Conservation (phyloP, 73 alveolate genomes). For the Paraurostyla sp. region DNA sequence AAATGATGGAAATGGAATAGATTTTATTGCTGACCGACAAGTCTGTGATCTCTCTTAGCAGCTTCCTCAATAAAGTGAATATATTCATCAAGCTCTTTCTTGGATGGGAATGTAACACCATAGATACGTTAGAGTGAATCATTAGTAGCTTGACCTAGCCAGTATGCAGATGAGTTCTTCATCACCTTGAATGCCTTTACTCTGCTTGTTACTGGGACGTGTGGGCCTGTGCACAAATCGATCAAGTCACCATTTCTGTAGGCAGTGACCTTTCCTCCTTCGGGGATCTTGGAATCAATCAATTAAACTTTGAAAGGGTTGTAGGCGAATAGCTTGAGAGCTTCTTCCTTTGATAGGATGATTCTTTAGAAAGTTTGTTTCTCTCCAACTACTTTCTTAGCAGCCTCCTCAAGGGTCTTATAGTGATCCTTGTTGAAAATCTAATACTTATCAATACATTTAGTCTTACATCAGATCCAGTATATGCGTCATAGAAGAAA, state of each 20-base stretch:
- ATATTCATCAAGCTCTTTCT: slow-evolving; percentile 98
- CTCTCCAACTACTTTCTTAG: slow-evolving; percentile 84
- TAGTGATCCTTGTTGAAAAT: slow-evolving; percentile 92
- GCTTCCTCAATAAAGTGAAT: slow-evolving; percentile 96
- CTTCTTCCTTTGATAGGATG: slow-evolving; percentile 97
- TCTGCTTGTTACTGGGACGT: slow-evolving; percentile 95
- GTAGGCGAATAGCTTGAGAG: slow-evolving; percentile 95
- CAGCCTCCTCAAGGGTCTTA: slow-evolving; percentile 91
- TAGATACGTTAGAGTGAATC: slow-evolving; percentile 99
- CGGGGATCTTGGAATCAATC: slow-evolving; percentile 97
- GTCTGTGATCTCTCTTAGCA: slow-evolving; percentile 99
- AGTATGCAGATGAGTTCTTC: slow-evolving; percentile 99
- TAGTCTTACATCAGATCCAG: slow-evolving; percentile 84
- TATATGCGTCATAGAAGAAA: slow-evolving; percentile 98
- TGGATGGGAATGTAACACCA: slow-evolving; percentile 98
- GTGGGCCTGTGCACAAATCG: slow-evolving; percentile 99
- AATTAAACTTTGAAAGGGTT: slow-evolving; percentile 99
- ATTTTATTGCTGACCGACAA: slow-evolving; percentile 97
- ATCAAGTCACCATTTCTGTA: slow-evolving; percentile 98
- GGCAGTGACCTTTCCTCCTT: slow-evolving; percentile 97
- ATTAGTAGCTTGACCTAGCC: slow-evolving; percentile 98
- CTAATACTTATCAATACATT: background rate
- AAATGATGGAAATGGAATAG: slow-evolving; percentile 95
- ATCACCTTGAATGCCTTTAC: slow-evolving; percentile 98
- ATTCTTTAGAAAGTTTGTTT: slow-evolving; percentile 97